Evolutionary conservation across 805 yeast species (phyloP).

Genomic region (Candida michaelii): DNA sequence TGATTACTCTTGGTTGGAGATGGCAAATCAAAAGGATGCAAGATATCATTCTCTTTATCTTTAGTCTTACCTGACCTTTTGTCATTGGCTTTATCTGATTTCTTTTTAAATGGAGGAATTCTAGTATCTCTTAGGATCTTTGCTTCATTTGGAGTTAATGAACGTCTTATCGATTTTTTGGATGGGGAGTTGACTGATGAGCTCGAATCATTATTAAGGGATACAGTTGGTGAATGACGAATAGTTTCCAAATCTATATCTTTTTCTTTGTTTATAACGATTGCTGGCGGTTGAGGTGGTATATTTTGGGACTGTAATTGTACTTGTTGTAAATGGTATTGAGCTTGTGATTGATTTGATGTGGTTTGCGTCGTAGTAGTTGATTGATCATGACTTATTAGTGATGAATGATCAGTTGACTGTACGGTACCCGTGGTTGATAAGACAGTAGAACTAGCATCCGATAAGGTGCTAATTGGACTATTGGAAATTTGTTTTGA

Average conservation of each 20-base stretch:
- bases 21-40: neutral
- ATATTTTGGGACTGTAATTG: constrained; percentile 4
- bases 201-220: neutral
- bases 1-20: constrained; percentile 14
- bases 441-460: constrained; percentile 27
- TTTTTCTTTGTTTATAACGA: constrained; percentile 4
- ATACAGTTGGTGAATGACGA: constrained; percentile 7
- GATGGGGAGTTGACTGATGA: constrained; percentile 1
- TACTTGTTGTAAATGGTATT: neutral
- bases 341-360: constrained; percentile 1
- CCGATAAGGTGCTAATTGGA: constrained; percentile 29
- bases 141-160: constrained; percentile 24
- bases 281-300: constrained; percentile 7
- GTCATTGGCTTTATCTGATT: neutral
- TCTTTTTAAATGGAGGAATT: constrained; percentile 24
- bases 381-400: constrained; percentile 18
- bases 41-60: constrained; percentile 2
- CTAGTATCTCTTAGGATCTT: constrained; percentile 23
- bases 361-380: neutral
- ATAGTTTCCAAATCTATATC: constrained; percentile 9
- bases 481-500: constrained; percentile 20
- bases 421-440: constrained; percentile 29
- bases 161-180: constrained; percentile 13
- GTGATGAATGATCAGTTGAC: constrained; percentile 30
- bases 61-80: neutral